Evolutionary conservation across 2,329 filamentous ascomycete species (phyloP), one percentile per base, ranked within the genome.

Genomic region (Aspergillus cejpii): DNA sequence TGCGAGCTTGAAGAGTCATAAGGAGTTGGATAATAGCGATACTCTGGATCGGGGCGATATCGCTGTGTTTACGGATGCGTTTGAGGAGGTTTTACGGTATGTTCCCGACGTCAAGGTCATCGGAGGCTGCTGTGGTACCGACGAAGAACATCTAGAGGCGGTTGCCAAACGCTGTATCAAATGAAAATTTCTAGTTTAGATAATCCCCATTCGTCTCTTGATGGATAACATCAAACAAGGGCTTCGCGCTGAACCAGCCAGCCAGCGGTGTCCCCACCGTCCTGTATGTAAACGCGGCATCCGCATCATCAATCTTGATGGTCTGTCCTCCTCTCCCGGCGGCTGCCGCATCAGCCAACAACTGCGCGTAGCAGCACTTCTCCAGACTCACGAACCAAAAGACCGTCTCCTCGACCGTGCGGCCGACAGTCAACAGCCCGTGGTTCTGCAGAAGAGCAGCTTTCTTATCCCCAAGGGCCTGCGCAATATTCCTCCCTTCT

Each of bases 201-300:
- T n/a, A n/a, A n/a, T n/a, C n/a, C n/a, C 76, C 77, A 17, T 68
- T 68, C 2, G 74, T 77, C 66, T 83, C 78, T 59, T 75, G 75
- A 56, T 82, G 76, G 50, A 84, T 77, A 31, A 86, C 66, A 68
- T 87, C 83, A 67, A 88, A 88, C 51, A 83, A 55, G 12, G 84
- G 84, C 68, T 81, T 82, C 5, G 81, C 84, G 55, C 75, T 80
- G 59, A 88, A 89, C 73, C 78, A 87, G 0, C 84, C 84, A 0
- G 79, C 81, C 26, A 62, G 58, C 12, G 76, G 72, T 0, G 71
- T 76, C 0, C 85, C 85, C 2, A 87, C 71, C 0, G 78, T 74
- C 64, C 83, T 79, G 56, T 78, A 81, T 0, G 85, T 88, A 56
- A 77, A 85, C 12, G 62, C 69, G 1, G 85, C 84, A 60, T 89